Evolutionary conservation across 73 alveolate species (phyloP).

Genomic region (Tetrahymena thermophila): DNA sequence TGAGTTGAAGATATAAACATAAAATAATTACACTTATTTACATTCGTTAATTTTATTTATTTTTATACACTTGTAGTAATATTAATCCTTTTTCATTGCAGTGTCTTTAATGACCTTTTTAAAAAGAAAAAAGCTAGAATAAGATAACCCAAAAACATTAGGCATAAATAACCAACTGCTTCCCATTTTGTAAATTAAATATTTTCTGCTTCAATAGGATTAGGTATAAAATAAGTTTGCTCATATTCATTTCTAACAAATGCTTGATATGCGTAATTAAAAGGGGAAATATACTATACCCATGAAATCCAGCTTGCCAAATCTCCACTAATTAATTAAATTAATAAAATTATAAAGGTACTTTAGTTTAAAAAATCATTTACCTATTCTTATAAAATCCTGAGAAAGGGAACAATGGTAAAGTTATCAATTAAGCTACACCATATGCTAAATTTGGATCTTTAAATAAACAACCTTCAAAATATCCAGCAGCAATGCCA

Average conservation of each 20-base stretch:
- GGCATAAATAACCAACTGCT: background rate
- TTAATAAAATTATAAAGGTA: background rate
- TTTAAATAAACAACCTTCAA: background rate
- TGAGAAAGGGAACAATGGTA: background rate
- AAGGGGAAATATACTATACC: conserved; percentile 62
- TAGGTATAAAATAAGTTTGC: background rate
- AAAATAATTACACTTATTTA: too few relatives aligned
- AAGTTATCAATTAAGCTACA: background rate
- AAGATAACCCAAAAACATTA: background rate
- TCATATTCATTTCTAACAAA: conserved; percentile 59
- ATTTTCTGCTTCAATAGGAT: background rate
- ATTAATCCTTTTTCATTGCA: background rate
- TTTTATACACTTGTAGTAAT: too few relatives aligned
- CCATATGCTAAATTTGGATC: background rate
- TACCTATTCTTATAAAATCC: background rate
- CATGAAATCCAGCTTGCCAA: conserved; percentile 39
- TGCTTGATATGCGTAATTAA: conserved; percentile 56
- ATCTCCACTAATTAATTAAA: conserved; percentile 23
- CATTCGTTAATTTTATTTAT: too few relatives aligned
- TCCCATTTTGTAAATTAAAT: background rate
- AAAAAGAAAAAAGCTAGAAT: background rate
- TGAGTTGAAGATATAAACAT: too few relatives aligned
- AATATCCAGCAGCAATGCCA: background rate
- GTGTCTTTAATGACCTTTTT: background rate
- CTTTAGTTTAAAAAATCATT: background rate